Evolutionary conservation across 768 basidiomycete species (phyloP).

Genomic region (Serendipita sp.): DNA sequence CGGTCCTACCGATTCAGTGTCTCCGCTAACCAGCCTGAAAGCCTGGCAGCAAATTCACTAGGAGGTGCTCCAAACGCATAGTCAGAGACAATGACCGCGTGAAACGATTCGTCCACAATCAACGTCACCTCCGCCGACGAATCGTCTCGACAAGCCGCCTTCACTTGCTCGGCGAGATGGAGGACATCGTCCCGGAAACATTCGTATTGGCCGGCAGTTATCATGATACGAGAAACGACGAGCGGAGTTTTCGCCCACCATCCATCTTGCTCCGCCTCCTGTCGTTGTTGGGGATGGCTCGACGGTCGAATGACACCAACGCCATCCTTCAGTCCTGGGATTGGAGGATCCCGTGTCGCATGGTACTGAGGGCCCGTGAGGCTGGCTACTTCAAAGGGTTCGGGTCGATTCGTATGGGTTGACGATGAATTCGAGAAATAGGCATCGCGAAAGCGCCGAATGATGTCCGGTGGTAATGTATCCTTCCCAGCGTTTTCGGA

Average conservation of each 20-base stretch:
- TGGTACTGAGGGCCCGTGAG: neutral
- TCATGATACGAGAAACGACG: neutral
- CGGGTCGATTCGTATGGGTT: neutral
- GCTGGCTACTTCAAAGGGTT: neutral
- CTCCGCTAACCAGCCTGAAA: neutral
- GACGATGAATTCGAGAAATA: neutral
- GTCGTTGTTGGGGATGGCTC: neutral
- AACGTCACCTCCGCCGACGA: neutral
- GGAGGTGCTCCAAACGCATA: neutral
- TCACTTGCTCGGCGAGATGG: neutral
- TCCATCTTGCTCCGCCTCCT: neutral
- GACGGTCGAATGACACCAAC: neutral
- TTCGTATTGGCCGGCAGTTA: neutral
- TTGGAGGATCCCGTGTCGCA: neutral
- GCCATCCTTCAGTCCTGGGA: neutral
- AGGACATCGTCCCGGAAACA: slow-evolving; percentile 3
- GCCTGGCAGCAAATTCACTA: neutral
- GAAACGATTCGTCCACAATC: slow-evolving; percentile 5
- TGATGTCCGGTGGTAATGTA: neutral
- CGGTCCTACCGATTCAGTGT: too few relatives aligned
- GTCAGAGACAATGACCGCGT: slow-evolving; percentile 1
- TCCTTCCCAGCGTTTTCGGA: neutral
- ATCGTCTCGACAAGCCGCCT: neutral
- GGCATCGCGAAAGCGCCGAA: neutral
- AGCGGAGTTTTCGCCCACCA: slow-evolving; percentile 10